phyloP scores from a whole-genome alignment of 768 basidiomycete species.

The Suillus weaverae region DNA sequence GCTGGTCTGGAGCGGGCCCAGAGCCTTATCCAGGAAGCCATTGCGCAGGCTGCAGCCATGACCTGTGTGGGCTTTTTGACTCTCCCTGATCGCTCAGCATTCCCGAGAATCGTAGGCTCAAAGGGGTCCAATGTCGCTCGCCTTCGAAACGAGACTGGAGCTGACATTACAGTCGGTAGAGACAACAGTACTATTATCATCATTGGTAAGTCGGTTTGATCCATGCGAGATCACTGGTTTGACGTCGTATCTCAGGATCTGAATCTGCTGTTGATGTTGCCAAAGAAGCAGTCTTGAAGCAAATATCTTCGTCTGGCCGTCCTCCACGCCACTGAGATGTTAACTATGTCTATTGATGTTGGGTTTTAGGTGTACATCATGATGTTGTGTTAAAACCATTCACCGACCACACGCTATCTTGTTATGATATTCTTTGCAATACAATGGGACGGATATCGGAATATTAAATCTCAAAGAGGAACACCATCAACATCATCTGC shows the following conservation, averaged over 20 bases:
- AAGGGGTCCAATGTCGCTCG: constrained; percentile 91
- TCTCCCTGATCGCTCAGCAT: constrained; percentile 75
- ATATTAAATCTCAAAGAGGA: constrained; percentile 2
- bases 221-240: constrained; percentile 9
- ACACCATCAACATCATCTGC: constrained; percentile 16
- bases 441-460: not conserved
- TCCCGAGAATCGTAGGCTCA: constrained; percentile 91
- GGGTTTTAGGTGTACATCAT: not conserved
- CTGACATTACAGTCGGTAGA: constrained; percentile 88
- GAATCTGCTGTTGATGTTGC: constrained; percentile 68
- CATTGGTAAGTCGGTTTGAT: constrained; percentile 56
- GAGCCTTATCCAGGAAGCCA: constrained; percentile 61
- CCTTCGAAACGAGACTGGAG: constrained; percentile 83
- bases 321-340: constrained; percentile 1
- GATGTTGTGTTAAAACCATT: not conserved
- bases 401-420: not conserved
- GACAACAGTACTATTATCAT: constrained; percentile 88
- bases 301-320: constrained; percentile 36
- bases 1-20: constrained; percentile 76
- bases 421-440: constrained; percentile 3
- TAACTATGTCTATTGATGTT: not conserved
- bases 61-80: constrained; percentile 85
- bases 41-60: constrained; percentile 70
- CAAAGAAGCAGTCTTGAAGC: constrained; percentile 72
- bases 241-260: constrained; percentile 47